Base-by-base conservation (phyloP, 176 grass and related monocot genomes). In the Avena atlantica region DNA sequence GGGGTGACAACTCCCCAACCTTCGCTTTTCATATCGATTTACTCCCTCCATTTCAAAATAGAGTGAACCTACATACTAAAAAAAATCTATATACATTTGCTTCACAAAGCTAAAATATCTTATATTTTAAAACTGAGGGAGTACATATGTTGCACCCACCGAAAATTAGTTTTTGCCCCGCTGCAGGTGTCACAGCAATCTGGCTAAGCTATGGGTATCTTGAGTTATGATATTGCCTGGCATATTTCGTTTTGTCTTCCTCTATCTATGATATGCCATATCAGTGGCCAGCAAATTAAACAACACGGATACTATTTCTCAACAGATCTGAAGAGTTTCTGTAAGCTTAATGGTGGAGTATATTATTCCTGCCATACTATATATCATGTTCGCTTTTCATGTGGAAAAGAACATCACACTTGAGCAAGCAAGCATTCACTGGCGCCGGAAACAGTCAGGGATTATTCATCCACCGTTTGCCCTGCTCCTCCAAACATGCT, bases 401-500 rank as follows among this genome's bases (percentile, higher is more conserved):
- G 52, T 82, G 70, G 70, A 62, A 76, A 76, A 47, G 8, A 75
- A 82, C 20, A 21, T 63, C 64, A 79, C 67, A 61, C 14, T 64
- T 31, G 47, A 59, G 48, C 65, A 27, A 40, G 48, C 65, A 29
- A 40, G 48, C 65, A 29, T 74, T 92, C 83, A 73, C 62, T 36
- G 70, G 44, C 27, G 44, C 27, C 61, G 42, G 57, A 50, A 74
- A 23, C 24, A 25, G 44, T 14, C 44, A 49, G 44, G 21, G 45
- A 24, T 23, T 6, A 74, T 55, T 14, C 82, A 71, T 78, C 84
- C 81, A 81, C 53, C 60, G 36, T 66, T 60, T 15, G 34, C 73
- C 67, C 27, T 27, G 25, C 37, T 65, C 37, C 82, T 65, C 42
- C 65, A 78, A 85, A 84, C 89, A 91, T 78, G 87, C 67, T 81